A percentile compares a stretch with the other conserved stretches of the same genome.
Conservation (phyloP, 2,329 filamentous ascomycete genomes). For the Pestalotiopsis sp. region DNA sequence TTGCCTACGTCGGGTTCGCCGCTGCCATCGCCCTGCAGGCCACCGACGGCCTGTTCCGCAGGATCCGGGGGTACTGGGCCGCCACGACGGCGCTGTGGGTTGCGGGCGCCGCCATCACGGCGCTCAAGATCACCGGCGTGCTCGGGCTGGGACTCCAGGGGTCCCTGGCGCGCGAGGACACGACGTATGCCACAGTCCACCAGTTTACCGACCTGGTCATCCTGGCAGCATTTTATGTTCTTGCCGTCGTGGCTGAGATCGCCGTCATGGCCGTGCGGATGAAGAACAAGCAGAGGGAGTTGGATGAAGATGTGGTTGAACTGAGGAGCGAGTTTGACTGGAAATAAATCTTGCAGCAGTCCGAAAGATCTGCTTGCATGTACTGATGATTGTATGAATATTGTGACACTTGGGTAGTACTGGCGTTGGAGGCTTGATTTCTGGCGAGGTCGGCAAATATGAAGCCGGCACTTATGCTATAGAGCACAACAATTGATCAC, state of each 20-base stretch:
- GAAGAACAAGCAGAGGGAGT: slow-evolving; percentile 3
- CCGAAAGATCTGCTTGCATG: background rate
- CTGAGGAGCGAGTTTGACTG: slow-evolving; percentile 14
- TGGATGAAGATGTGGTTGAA: slow-evolving; percentile 12
- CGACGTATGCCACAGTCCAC: slow-evolving; percentile 24
- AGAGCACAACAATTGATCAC: background rate
- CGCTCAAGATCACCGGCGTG: slow-evolving; percentile 23
- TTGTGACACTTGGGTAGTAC: background rate
- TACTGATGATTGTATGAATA: slow-evolving; percentile 2
- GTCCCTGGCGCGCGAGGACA: slow-evolving; percentile 15
- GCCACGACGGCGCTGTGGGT: slow-evolving; percentile 25
- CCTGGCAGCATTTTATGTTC: slow-evolving; percentile 21
- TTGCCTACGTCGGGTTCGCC: slow-evolving; percentile 21
- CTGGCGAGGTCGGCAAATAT: background rate
- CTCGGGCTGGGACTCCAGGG: slow-evolving; percentile 15
- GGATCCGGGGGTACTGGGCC: slow-evolving; percentile 21
- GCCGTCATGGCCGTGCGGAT: slow-evolving; percentile 11
- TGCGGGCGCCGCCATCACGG: slow-evolving; percentile 23
- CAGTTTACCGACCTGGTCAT: slow-evolving; percentile 27
- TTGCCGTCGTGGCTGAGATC: slow-evolving; percentile 20
- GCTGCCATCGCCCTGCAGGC: slow-evolving; percentile 21
- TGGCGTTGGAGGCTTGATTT: background rate
- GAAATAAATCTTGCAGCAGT: background rate
- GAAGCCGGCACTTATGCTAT: background rate
- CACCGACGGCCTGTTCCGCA: slow-evolving; percentile 18